Evolutionary conservation across 2,329 filamentous ascomycete genomes (phyloP).

Genomic region (Penicillium aurantiogriseum): DNA sequence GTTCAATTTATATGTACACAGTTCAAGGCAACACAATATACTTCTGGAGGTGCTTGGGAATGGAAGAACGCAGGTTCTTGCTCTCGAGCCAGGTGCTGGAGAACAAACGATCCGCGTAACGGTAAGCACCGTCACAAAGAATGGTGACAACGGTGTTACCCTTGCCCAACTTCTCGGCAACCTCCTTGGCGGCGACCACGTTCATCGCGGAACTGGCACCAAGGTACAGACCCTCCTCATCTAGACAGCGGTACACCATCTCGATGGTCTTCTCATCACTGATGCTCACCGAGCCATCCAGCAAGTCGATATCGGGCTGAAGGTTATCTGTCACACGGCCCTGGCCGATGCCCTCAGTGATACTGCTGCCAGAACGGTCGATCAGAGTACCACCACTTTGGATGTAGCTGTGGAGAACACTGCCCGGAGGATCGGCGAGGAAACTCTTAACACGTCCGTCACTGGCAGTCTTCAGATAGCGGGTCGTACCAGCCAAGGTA

Average conservation of each 20-base stretch:
- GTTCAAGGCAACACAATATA: constrained; percentile 84
- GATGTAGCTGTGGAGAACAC: constrained; percentile 90
- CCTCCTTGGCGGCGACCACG: constrained; percentile 90
- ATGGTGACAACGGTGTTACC: constrained; percentile 92
- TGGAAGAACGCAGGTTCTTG: constrained; percentile 77
- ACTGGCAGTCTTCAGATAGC: constrained; percentile 82
- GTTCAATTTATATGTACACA: constrained; percentile 1
- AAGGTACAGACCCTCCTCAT: constrained; percentile 93
- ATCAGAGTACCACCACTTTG: constrained; percentile 75
- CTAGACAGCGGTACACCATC: constrained; percentile 95
- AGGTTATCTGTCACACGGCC: constrained; percentile 96
- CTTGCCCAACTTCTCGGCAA: constrained; percentile 83
- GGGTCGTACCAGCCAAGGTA: constrained; percentile 82
- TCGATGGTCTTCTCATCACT: constrained; percentile 91
- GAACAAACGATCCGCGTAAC: constrained; percentile 92
- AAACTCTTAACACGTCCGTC: constrained; percentile 78
- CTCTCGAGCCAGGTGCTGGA: constrained; percentile 83
- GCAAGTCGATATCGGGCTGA: constrained; percentile 73
- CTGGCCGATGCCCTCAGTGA: constrained; percentile 97
- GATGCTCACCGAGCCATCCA: constrained; percentile 83
- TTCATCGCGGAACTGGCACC: constrained; percentile 93
- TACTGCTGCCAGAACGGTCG: constrained; percentile 81
- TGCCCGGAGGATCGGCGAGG: constrained; percentile 91
- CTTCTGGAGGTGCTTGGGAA: constrained; percentile 82
- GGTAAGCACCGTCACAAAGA: constrained; percentile 93